Percentiles rank a stretch among this genome's conserved stretches.
Conservation (phyloP, 140 eudicot species). For the Stevia rebaudiana region DNA sequence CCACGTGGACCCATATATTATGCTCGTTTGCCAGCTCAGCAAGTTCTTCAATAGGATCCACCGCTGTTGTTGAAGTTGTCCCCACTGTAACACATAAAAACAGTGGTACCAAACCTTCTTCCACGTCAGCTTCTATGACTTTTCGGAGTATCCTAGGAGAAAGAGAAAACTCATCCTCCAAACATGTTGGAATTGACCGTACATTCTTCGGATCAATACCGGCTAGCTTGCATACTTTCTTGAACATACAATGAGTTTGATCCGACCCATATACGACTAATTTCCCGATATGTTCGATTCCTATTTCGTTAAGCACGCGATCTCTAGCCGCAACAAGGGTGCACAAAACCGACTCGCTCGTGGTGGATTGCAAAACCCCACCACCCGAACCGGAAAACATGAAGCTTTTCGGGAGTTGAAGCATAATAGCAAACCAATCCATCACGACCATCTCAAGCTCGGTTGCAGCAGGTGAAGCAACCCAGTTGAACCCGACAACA, state of each 20-base stretch:
- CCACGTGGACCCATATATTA: conserved; percentile 44
- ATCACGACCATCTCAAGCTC: no score
- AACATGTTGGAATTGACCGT: conserved; percentile 28
- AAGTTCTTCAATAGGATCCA: conserved; percentile 40
- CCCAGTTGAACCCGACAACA: conserved; percentile 64
- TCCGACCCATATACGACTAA: conserved; percentile 67
- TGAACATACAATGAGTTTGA: conserved; percentile 46
- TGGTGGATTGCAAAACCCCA: conserved; percentile 62
- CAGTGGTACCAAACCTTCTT: conserved; percentile 50
- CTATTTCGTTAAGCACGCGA: conserved; percentile 37
- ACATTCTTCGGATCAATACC: conserved; percentile 45
- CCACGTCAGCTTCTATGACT: conserved; percentile 42
- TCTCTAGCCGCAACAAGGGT: conserved; percentile 63
- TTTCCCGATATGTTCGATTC: conserved; percentile 29
- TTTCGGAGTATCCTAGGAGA: conserved; percentile 27
- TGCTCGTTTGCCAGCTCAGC: conserved; percentile 34
- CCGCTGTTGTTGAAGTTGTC: conserved; percentile 56
- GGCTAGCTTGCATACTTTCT: conserved; percentile 39
- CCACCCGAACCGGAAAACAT: conserved; percentile 75
- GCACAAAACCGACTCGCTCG: conserved; percentile 56
- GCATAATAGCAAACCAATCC: conserved; percentile 71
- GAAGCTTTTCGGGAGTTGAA: conserved; percentile 49
- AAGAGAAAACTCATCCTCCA: conserved; percentile 24
- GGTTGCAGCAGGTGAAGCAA: conserved; percentile 77
- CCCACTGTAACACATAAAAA: conserved; percentile 47